Base-by-base conservation (phyloP, 139 green algal species). In the Chlamydomonas applanata region DNA sequence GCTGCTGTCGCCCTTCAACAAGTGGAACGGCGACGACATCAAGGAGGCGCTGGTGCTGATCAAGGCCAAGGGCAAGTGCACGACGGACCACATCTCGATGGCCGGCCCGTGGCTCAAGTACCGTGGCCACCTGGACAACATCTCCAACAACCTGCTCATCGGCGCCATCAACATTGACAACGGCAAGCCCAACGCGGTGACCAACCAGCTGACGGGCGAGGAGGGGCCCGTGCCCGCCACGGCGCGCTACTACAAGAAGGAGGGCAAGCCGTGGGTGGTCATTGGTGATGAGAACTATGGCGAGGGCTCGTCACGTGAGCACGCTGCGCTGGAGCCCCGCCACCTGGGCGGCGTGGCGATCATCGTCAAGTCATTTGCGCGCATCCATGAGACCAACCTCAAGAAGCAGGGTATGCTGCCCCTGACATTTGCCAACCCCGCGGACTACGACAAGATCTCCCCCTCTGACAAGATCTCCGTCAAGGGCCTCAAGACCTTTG, bases 91-190 rank as follows among this genome's bases (percentile, higher is more conserved):
- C 89, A 98, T 98, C 87, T 93, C 84, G 46, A 98, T 98, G 94
- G 94, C 94, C 27, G 94, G 94, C 20, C 94, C 94, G 36, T 98
- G 94, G 94, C 87, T 98, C 68, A 98, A 98, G 88, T 98, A 96
- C 90, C 88, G 94, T 76, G 94, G 94, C 60, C 94, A 98, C 88
- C 85, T 98, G 78, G 94, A 98, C 85, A 98, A 98, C 87, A 98
- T 98, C 86, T 93, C 85, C 75, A 98, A 98, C 87, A 98, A 98
- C 89, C 91, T 98, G 89, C 90, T 98, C 71, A 98, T 98, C 75
- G 94, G 94, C 66, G 94, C 94, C 19, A 84, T 97, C 67, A 98
- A 98, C 83, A 80, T 88, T 17, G 90, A 93, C 68, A 97, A 97
- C 76, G 89, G 83, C 72, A 91, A 93, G 83, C 77, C 92, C 64